Evolutionary conservation across 805 yeast genomes (phyloP), one percentile per base, ranked within the genome.

Genomic region (Candida easanensis): DNA sequence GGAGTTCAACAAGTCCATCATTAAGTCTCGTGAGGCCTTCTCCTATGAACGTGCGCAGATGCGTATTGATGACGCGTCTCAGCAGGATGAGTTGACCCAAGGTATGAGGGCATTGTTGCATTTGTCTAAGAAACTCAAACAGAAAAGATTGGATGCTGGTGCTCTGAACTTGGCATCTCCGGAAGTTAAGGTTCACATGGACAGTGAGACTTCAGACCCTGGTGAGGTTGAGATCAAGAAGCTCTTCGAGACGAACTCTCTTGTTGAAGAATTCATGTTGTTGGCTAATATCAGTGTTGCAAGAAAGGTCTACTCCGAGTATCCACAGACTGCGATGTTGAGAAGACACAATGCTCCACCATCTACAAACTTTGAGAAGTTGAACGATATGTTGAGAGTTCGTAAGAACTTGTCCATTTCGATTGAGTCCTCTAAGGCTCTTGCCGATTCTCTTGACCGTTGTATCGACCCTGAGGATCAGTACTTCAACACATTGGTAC

Each of bases 301-400:
- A 3, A 76, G 86, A 58, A 88, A 87, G 64, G 93, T 93, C 36
- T 88, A 80, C 65, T 95, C 88, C 39, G 83, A 96, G 3, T 90
- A 83, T 62, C 99, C 99, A 5, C 99, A 93, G 64, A 90, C 97
- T 4, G 99, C 99, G 8, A 88, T 93, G 97, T 70, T 93, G 47
- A 84, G 99, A 77, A 82, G 99, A 59, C 99, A 93, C 63, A 96
- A 90, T 9, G 78, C 97, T n/a, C 99, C 99, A 16, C 97, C 98
- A 18, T 80, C 89, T 1, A 82, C 96, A 2, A 91, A 90, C 55
- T 93, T 93, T 62, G 99, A 93, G 60, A 72, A 74, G 15, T 71
- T 93, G 51, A 89, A 90, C 62, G 96, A 91, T 56, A 90, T 90
- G 84, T 71, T 93, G 42, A 78, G 88, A 45, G 83, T 82, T 13